Percentiles rank a stretch among this genome's conserved stretches.
Conservation (phyloP, 306 rosid species). For the Trifolium repens region DNA sequence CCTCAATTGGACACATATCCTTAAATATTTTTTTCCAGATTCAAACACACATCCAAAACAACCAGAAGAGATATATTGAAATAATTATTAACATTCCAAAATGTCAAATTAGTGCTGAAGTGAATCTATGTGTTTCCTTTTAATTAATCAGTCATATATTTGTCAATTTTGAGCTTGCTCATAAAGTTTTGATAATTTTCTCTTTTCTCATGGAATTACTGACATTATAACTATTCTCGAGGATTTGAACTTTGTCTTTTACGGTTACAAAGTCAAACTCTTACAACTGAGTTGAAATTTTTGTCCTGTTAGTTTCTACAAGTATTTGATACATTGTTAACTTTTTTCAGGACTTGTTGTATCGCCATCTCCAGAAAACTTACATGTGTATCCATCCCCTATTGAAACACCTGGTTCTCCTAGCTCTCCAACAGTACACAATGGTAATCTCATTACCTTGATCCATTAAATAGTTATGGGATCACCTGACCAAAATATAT, state of each 20-base stretch:
- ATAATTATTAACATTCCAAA: conserved; percentile 4
- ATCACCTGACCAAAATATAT: not conserved
- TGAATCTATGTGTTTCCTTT: not conserved
- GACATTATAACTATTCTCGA: not conserved
- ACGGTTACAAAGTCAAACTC: not conserved
- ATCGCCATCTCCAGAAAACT: not conserved
- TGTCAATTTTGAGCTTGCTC: conserved; percentile 30
- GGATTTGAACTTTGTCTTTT: not conserved
- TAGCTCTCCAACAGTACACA: not conserved
- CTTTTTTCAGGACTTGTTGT: not conserved
- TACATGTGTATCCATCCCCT: not conserved
- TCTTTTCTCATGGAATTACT: not conserved
- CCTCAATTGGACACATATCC: conserved; percentile 2
- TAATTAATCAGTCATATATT: not conserved
- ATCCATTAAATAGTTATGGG: not conserved
- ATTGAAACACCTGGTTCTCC: not conserved
- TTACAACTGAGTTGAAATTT: not conserved
- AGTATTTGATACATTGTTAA: not conserved
- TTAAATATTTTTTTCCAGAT: conserved; percentile 6
- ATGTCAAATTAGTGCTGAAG: conserved; percentile 22
- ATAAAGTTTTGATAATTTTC: not conserved
- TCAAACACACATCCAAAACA: not conserved
- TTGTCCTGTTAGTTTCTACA: not conserved
- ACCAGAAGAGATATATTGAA: conserved; percentile 6
- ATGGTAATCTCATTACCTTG: not conserved